These are phyloP conservation scores for Grosmannia huntii DNA, from an alignment of 2,329 filamentous ascomycete genomes.

Conservation along the genomic window DNA sequence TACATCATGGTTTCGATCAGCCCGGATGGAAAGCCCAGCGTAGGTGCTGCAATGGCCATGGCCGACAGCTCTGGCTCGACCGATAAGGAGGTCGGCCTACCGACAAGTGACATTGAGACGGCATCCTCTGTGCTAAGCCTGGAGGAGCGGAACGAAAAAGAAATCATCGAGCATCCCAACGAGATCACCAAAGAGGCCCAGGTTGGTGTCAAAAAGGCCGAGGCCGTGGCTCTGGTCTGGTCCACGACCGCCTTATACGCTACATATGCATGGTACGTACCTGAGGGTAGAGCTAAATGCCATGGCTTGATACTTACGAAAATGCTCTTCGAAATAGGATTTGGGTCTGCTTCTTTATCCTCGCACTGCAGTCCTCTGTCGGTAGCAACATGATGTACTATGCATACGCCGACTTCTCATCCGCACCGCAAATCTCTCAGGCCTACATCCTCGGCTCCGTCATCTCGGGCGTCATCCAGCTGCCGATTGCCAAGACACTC, in stretches of 20 bases:
- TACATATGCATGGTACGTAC: conserved; percentile 29
- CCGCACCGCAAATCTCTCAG: conserved; percentile 40
- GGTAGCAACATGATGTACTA: conserved; percentile 29
- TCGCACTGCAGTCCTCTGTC: conserved; percentile 14
- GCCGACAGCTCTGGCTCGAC: not conserved
- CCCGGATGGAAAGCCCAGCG: not conserved
- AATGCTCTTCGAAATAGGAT: conserved; percentile 12
- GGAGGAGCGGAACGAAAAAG: not conserved
- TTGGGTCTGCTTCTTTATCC: conserved; percentile 23
- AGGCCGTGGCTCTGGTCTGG: conserved; percentile 33
- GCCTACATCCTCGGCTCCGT: conserved; percentile 40
- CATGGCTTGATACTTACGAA: too few relatives aligned
- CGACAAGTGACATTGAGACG: not conserved
- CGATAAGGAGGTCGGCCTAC: not conserved
- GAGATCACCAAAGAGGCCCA: conserved; percentile 18
- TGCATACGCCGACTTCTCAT: conserved; percentile 35
- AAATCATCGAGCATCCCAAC: not conserved
- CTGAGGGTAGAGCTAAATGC: too few relatives aligned
- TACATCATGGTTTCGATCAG: not conserved
- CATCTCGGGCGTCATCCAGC: conserved; percentile 45
- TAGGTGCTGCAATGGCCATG: not conserved
- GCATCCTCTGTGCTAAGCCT: not conserved
- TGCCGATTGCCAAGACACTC: conserved; percentile 53
- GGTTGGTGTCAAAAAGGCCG: conserved; percentile 33
- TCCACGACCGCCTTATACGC: conserved; percentile 23